Conservation (phyloP, 2,329 filamentous ascomycete species). For the Coleophoma cylindrospora region DNA sequence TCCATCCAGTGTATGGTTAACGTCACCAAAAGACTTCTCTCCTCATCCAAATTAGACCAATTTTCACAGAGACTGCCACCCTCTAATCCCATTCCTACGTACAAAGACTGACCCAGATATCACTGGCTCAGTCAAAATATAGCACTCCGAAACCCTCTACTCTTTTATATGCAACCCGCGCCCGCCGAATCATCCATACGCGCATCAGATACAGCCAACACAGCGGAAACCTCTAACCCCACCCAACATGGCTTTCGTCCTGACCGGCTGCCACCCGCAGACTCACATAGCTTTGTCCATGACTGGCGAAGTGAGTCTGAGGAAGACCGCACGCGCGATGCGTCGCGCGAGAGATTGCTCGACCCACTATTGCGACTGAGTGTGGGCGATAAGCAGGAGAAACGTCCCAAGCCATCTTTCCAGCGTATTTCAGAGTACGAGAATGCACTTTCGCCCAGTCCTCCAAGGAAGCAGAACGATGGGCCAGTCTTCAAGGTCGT, state of each 20-base stretch:
- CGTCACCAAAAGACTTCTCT: not conserved
- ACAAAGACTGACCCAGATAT: slow-evolving; percentile 25
- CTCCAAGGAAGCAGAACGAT: slow-evolving; percentile 34
- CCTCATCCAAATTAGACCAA: not conserved
- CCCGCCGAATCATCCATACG: slow-evolving; percentile 40
- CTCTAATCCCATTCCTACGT: slow-evolving; percentile 3
- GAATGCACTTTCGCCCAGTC: slow-evolving; percentile 45
- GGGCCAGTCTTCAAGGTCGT: slow-evolving; percentile 50
- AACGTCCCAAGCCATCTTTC: slow-evolving; percentile 22
- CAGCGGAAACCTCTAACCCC: slow-evolving; percentile 26
- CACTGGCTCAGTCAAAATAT: slow-evolving; percentile 26
- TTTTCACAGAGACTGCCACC: slow-evolving; percentile 3
- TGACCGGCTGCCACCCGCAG: slow-evolving; percentile 33
- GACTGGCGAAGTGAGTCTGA: slow-evolving; percentile 6
- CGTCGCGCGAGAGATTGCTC: slow-evolving; percentile 37
- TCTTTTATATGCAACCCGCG: slow-evolving; percentile 63
- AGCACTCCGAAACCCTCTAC: slow-evolving; percentile 17
- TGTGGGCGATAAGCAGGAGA: slow-evolving; percentile 22
- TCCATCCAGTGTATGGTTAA: not conserved
- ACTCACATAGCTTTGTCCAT: slow-evolving; percentile 27
- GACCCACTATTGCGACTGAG: slow-evolving; percentile 50
- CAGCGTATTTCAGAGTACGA: slow-evolving; percentile 57
- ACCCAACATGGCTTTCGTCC: slow-evolving; percentile 54
- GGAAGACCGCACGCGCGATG: slow-evolving; percentile 23
- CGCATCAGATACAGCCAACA: slow-evolving; percentile 31